These are phyloP conservation scores for Eustoma russellianum DNA, from an alignment of 257 asterid species.

Conservation along the genomic window DNA sequence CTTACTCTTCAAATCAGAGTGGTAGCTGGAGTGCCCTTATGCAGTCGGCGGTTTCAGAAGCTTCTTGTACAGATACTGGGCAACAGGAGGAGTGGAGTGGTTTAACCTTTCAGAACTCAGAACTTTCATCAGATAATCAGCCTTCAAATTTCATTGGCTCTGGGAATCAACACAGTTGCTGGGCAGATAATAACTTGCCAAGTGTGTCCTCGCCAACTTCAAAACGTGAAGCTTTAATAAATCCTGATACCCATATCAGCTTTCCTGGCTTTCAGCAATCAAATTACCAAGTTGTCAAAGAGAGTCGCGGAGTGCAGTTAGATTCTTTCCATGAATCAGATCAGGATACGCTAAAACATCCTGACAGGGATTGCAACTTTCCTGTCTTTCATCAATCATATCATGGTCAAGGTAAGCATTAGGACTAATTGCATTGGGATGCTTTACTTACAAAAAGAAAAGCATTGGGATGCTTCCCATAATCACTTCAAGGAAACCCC, in stretches of 20 bases:
- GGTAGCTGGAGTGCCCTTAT: slow-evolving; percentile 94
- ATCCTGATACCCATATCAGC: slow-evolving; percentile 21
- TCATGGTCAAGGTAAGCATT: too few relatives aligned
- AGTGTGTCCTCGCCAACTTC: slow-evolving; percentile 41
- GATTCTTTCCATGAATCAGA: slow-evolving; percentile 11
- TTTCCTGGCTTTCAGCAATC: slow-evolving; percentile 35
- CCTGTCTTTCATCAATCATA: too few relatives aligned
- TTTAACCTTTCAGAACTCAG: slow-evolving; percentile 64
- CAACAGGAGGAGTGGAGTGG: slow-evolving; percentile 87
- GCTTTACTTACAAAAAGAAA: too few relatives aligned
- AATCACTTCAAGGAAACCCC: slow-evolving; percentile 28
- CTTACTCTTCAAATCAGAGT: slow-evolving; percentile 39
- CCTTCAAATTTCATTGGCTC: slow-evolving; percentile 25
- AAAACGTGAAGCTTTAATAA: slow-evolving; percentile 28
- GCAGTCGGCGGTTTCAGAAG: slow-evolving; percentile 87
- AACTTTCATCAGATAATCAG: slow-evolving; percentile 41
- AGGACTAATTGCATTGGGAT: too few relatives aligned
- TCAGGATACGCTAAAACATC: too few relatives aligned
- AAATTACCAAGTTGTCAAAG: slow-evolving; percentile 23
- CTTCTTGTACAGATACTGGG: slow-evolving; percentile 62
- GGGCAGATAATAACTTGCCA: slow-evolving; percentile 50
- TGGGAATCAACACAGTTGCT: slow-evolving; percentile 36
- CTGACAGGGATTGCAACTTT: too few relatives aligned
- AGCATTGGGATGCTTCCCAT: too few relatives aligned
- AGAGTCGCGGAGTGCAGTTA: slow-evolving; percentile 34